These are phyloP conservation scores for Graphiopsis chlorocephala DNA, from an alignment of 2,329 filamentous ascomycete genomes.

Conservation along the genomic window DNA sequence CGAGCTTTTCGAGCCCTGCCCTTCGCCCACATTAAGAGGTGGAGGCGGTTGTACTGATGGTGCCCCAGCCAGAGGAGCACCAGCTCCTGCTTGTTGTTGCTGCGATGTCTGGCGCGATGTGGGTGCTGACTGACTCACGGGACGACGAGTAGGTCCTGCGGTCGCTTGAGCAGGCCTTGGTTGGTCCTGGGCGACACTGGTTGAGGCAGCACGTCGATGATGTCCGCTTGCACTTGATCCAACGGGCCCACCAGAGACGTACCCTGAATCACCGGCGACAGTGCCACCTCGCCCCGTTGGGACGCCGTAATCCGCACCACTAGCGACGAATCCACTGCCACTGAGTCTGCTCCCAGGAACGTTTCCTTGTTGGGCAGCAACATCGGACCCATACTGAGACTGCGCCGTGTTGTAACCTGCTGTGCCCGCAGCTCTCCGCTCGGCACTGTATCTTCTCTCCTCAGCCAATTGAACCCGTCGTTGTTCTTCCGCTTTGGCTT, in stretches of 20 bases:
- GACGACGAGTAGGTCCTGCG: conserved; percentile 10
- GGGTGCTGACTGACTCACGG: conserved; percentile 7
- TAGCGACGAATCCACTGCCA: conserved; percentile 30
- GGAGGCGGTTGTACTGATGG: conserved; percentile 18
- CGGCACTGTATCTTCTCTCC: conserved; percentile 52
- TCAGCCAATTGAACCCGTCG: conserved; percentile 56
- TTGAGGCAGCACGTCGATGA: conserved; percentile 10
- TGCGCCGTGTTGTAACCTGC: conserved; percentile 19
- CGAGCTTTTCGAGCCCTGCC: conserved; percentile 45
- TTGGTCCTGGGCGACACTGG: conserved; percentile 27
- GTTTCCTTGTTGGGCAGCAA: conserved; percentile 22
- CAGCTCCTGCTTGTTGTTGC: conserved; percentile 20
- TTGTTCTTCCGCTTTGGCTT: conserved; percentile 50
- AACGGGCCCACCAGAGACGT: conserved; percentile 9
- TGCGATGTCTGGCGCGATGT: conserved; percentile 25
- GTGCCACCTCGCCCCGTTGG: conserved; percentile 23
- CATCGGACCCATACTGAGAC: conserved; percentile 31
- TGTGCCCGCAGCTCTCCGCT: conserved; percentile 52
- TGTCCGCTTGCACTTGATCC: not conserved
- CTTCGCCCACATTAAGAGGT: conserved; percentile 18
- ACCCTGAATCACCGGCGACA: conserved; percentile 11
- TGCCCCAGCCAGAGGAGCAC: conserved; percentile 21
- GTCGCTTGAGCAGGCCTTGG: conserved; percentile 25
- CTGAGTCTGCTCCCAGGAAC: conserved; percentile 27
- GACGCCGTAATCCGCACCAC: conserved; percentile 25